Evolutionary conservation across 2,329 filamentous ascomycete genomes (phyloP).

Genomic region (Alternaria hordeiaustralica): DNA sequence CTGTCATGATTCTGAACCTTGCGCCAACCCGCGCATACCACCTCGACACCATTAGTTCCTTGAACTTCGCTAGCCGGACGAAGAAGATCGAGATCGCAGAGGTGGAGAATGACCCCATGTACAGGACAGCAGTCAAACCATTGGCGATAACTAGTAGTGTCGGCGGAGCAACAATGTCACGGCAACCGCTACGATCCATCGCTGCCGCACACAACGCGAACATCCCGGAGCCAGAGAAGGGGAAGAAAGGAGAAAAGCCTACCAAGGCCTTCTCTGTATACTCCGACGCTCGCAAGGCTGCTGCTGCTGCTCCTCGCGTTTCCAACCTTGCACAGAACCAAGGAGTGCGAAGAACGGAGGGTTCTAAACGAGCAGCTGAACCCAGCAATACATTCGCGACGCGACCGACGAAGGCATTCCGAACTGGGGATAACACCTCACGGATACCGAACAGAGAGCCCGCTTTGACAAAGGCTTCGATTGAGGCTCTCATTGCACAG

Average conservation of each 20-base stretch:
- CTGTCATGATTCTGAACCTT: slow-evolving; percentile 95
- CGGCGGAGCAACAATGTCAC: slow-evolving; percentile 52
- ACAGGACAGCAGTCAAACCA: slow-evolving; percentile 55
- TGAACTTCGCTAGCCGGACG: slow-evolving; percentile 93
- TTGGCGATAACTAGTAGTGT: slow-evolving; percentile 44
- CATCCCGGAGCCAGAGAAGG: slow-evolving; percentile 60
- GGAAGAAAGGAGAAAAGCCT: slow-evolving; percentile 69
- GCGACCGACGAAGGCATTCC: slow-evolving; percentile 50
- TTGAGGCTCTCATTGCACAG: slow-evolving; percentile 90
- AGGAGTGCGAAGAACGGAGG: slow-evolving; percentile 45
- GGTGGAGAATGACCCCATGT: slow-evolving; percentile 93
- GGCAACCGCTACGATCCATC: slow-evolving; percentile 81
- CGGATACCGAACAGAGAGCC: slow-evolving; percentile 36
- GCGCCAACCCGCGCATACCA: slow-evolving; percentile 92
- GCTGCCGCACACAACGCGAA: slow-evolving; percentile 77
- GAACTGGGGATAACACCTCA: slow-evolving; percentile 45
- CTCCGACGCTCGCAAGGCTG: slow-evolving; percentile 63
- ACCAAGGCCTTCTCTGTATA: slow-evolving; percentile 87
- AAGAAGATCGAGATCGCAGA: slow-evolving; percentile 97
- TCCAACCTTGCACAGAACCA: slow-evolving; percentile 45
- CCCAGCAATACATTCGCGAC: slow-evolving; percentile 44
- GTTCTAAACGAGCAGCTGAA: slow-evolving; percentile 54
- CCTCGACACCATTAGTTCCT: slow-evolving; percentile 87
- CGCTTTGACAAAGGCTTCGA: slow-evolving; percentile 66
- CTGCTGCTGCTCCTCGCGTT: slow-evolving; percentile 21